Percentiles rank a stretch among this genome's conserved stretches.
These are phyloP conservation scores for Protostelium mycophagum DNA, from an alignment of 78 protist species.

Conservation along the genomic window DNA sequence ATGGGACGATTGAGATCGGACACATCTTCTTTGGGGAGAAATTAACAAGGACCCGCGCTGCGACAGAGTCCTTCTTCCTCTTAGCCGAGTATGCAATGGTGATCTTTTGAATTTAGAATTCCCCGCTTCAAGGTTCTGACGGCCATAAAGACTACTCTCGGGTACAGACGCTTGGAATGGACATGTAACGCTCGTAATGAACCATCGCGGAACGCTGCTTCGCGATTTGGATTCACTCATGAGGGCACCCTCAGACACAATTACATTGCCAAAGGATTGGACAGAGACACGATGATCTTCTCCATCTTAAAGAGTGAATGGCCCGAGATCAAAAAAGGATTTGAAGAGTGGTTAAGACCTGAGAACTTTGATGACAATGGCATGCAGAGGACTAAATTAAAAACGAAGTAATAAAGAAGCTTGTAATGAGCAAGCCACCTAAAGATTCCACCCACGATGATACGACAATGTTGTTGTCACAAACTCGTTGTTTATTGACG, in stretches of 20 bases:
- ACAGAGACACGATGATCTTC: constrained; percentile 5
- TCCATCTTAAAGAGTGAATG: constrained; percentile 8
- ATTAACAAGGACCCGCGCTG: background rate
- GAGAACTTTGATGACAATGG: constrained; percentile 15
- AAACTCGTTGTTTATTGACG: too few relatives aligned
- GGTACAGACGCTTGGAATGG: constrained; percentile 18
- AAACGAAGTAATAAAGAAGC: too few relatives aligned
- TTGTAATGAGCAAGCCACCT: too few relatives aligned
- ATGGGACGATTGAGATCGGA: constrained; percentile 13
- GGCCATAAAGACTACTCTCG: too few relatives aligned
- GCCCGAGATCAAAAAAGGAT: background rate
- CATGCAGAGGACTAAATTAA: background rate
- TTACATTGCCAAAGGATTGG: background rate
- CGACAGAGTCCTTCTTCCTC: constrained; percentile 19
- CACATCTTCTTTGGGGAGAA: background rate
- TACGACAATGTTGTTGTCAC: too few relatives aligned
- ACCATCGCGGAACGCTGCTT: constrained; percentile 7
- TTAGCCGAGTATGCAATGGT: background rate
- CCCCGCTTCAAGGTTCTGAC: too few relatives aligned
- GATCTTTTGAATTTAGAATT: too few relatives aligned
- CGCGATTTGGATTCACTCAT: constrained; percentile 9
- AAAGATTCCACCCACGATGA: too few relatives aligned
- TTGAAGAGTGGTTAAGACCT: background rate
- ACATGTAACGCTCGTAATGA: constrained; percentile 11
- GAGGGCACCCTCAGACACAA: constrained; percentile 14